A percentile compares a stretch with the other conserved stretches of the same genome.
Evolutionary conservation across 768 basidiomycete species (phyloP).

Genomic region (Collybia sp.): DNA sequence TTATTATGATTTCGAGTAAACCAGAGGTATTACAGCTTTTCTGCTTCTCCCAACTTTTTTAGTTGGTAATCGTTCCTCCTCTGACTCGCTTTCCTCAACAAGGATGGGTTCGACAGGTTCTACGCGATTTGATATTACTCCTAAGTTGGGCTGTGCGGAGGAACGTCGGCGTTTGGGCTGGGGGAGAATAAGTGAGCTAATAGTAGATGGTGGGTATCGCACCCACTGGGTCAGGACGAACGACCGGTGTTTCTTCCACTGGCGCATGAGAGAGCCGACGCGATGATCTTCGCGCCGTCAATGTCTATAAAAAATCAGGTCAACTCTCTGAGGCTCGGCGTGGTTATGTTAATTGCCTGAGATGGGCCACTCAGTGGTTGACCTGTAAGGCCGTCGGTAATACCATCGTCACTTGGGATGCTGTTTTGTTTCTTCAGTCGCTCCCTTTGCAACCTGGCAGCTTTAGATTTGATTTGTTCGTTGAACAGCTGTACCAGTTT

Average conservation of each 20-base stretch:
- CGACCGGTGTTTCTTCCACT: conserved; percentile 33
- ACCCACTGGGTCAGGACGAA: conserved; percentile 54
- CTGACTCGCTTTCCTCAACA: conserved; percentile 74
- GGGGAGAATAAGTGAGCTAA: conserved; percentile 6
- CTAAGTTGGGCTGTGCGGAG: conserved; percentile 69
- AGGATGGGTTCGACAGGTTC: conserved; percentile 39
- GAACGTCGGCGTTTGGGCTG: conserved; percentile 80
- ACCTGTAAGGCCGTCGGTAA: conserved; percentile 82
- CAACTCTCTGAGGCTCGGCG: neutral
- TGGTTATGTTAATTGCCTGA: conserved; percentile 29
- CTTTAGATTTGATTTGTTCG: conserved; percentile 63
- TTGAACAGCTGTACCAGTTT: conserved; percentile 77
- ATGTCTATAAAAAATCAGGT: conserved; percentile 10
- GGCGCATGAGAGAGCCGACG: conserved; percentile 60
- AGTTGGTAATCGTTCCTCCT: conserved; percentile 54
- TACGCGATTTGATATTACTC: conserved; percentile 35
- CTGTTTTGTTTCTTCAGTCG: conserved; percentile 63
- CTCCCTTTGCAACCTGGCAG: conserved; percentile 56
- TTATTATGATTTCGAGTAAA: conserved; percentile 3
- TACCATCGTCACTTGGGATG: conserved; percentile 76
- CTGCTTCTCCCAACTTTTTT: conserved; percentile 59
- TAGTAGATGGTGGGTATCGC: neutral
- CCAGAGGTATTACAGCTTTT: conserved; percentile 44
- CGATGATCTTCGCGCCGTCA: conserved; percentile 49
- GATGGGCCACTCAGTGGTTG: conserved; percentile 45